These are phyloP conservation scores for Fusarium gaditjirri DNA, from an alignment of 2,329 filamentous ascomycete genomes.

Conservation along the genomic window DNA sequence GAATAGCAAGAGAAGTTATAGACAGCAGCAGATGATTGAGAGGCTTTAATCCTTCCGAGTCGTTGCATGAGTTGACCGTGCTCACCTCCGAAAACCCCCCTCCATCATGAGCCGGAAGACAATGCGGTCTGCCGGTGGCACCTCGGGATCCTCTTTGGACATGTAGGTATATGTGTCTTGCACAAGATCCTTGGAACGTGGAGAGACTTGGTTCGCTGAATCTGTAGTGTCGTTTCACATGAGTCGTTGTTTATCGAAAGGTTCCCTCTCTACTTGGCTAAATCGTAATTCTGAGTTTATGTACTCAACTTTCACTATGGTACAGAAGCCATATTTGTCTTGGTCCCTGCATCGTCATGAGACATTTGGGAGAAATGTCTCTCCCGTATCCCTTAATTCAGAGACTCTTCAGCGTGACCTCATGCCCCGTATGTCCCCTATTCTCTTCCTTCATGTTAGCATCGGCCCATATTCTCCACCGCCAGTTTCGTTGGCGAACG, in stretches of 20 bases:
- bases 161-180: conserved; percentile 17
- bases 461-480: conserved; percentile 33
- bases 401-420: neutral
- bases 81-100: neutral
- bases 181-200: conserved; percentile 30
- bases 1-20: conserved; percentile 12
- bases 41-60: neutral
- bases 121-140: conserved; percentile 26
- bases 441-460: conserved; percentile 9
- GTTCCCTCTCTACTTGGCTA: neutral
- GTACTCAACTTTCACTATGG: neutral
- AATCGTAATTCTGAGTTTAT: neutral
- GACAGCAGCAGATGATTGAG: neutral
- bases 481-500: conserved; percentile 11
- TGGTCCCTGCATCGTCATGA: conserved; percentile 16
- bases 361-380: neutral
- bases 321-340: neutral
- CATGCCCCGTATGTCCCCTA: neutral
- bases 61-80: conserved; percentile 2
- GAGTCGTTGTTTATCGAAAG: neutral
- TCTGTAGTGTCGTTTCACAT: neutral
- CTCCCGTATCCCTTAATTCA: neutral
- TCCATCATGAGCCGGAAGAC: conserved; percentile 22
- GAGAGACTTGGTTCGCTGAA: conserved; percentile 33
- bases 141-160: conserved; percentile 16